phyloP scores from a whole-genome alignment of 768 basidiomycete species.

The Candolleomyces eurysporus region DNA sequence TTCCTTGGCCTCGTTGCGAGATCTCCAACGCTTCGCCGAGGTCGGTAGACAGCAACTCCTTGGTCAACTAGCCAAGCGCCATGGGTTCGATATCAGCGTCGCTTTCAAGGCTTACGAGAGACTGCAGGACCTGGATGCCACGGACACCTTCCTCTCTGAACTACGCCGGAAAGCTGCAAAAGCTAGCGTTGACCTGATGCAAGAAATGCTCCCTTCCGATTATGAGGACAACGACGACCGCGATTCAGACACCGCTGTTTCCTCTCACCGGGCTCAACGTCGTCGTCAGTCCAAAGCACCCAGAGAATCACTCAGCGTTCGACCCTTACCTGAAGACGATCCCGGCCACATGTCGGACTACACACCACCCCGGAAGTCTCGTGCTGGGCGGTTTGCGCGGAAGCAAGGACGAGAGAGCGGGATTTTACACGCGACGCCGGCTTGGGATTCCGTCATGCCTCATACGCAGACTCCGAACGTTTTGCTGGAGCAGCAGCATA shows the following conservation, averaged over 20 bases:
- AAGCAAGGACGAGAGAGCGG: background rate
- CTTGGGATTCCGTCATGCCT: background rate
- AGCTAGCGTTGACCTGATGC: background rate
- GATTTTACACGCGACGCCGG: background rate
- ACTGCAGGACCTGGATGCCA: background rate
- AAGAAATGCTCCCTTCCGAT: too few relatives aligned
- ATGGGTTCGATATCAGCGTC: constrained; percentile 12
- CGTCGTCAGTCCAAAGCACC: background rate
- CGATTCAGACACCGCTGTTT: background rate
- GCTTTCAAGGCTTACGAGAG: constrained; percentile 8
- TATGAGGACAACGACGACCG: background rate
- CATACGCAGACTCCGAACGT: too few relatives aligned
- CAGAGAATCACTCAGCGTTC: constrained; percentile 11
- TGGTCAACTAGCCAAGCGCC: background rate
- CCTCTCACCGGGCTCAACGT: background rate
- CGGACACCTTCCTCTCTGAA: constrained; percentile 2
- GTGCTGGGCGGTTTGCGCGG: constrained; percentile 13
- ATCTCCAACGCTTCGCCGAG: background rate
- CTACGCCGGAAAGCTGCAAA: background rate
- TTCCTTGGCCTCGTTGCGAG: background rate
- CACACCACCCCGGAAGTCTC: constrained; percentile 16
- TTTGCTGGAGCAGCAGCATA: too few relatives aligned
- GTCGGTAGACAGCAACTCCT: background rate
- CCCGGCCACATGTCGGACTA: constrained; percentile 15
- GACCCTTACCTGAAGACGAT: constrained; percentile 10